These are phyloP conservation scores for Seiridium unicorne DNA, from an alignment of 2,329 filamentous ascomycete genomes.

Conservation along the genomic window DNA sequence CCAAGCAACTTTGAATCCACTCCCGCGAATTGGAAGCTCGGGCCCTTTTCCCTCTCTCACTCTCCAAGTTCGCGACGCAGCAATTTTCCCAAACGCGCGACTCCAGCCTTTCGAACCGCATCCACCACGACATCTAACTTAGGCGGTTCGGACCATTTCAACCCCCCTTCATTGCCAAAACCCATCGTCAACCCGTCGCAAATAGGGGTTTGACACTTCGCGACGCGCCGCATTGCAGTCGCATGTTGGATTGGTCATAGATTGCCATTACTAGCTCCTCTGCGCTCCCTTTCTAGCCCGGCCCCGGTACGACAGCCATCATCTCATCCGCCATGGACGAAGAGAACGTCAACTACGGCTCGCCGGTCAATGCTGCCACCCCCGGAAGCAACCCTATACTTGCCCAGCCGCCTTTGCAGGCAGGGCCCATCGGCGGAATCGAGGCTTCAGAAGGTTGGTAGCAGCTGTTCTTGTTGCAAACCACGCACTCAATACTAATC, in stretches of 20 bases:
- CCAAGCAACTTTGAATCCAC: too few species aligned
- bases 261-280: background rate
- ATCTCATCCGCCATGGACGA: slow-evolving; percentile 53
- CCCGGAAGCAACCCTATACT: slow-evolving; percentile 56
- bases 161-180: slow-evolving; percentile 4
- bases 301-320: background rate
- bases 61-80: slow-evolving; percentile 4
- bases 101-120: slow-evolving; percentile 6
- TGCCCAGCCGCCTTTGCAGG: slow-evolving; percentile 52
- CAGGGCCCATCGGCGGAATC: slow-evolving; percentile 35
- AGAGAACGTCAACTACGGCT: slow-evolving; percentile 54
- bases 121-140: slow-evolving; percentile 1
- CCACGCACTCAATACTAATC: slow-evolving; percentile 4
- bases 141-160: slow-evolving; percentile 3
- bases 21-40: background rate
- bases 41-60: background rate
- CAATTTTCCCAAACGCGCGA: slow-evolving; percentile 9
- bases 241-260: background rate
- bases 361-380: slow-evolving; percentile 54
- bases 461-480: background rate
- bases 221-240: slow-evolving; percentile 1
- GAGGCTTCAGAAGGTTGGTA: slow-evolving; percentile 44
- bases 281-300: slow-evolving; percentile 2
- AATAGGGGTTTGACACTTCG: background rate
- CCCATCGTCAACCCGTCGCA: background rate